Percentiles rank a stretch among this genome's conserved stretches.
phyloP scores from a whole-genome alignment of 1,284 basidiomycete species.

The Ceratobasidium sp. region DNA sequence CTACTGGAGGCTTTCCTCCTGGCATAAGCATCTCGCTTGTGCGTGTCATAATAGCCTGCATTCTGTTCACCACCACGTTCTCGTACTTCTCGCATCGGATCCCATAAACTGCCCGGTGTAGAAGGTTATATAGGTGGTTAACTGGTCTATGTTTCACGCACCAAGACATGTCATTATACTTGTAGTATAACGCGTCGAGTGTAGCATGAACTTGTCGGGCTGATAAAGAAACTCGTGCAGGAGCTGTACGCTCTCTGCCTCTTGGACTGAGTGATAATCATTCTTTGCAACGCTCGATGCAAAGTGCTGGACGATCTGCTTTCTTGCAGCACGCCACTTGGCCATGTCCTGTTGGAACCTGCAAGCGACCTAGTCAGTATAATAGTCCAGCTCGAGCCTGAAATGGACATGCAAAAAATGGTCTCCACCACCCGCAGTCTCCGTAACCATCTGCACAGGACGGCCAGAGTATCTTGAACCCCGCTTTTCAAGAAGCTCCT shows the following conservation, averaged over 20 bases:
- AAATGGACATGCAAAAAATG: conserved; percentile 5
- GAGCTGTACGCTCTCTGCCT: conserved; percentile 38
- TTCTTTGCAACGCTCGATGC: conserved; percentile 7
- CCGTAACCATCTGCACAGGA: conserved; percentile 10
- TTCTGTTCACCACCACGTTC: neutral
- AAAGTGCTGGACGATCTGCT: conserved; percentile 37
- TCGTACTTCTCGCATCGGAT: neutral
- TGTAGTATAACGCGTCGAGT: conserved; percentile 36
- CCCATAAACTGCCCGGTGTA: conserved; percentile 20
- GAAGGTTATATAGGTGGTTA: no score
- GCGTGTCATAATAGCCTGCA: neutral
- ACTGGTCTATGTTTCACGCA: neutral
- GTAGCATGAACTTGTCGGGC: conserved; percentile 30
- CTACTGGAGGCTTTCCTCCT: neutral
- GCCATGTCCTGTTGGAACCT: conserved; percentile 30
- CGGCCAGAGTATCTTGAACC: conserved; percentile 32
- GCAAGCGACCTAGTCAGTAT: no score
- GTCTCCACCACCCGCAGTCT: conserved; percentile 27
- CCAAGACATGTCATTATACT: conserved; percentile 38
- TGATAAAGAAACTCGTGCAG: conserved; percentile 35
- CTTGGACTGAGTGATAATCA: conserved; percentile 17
- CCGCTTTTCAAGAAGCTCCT: conserved; percentile 37
- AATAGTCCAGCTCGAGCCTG: neutral
- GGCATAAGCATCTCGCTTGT: neutral
- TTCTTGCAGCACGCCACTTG: conserved; percentile 33